Evolutionary conservation across 306 rosid species (phyloP).

Genomic region (Purshia tridentata): DNA sequence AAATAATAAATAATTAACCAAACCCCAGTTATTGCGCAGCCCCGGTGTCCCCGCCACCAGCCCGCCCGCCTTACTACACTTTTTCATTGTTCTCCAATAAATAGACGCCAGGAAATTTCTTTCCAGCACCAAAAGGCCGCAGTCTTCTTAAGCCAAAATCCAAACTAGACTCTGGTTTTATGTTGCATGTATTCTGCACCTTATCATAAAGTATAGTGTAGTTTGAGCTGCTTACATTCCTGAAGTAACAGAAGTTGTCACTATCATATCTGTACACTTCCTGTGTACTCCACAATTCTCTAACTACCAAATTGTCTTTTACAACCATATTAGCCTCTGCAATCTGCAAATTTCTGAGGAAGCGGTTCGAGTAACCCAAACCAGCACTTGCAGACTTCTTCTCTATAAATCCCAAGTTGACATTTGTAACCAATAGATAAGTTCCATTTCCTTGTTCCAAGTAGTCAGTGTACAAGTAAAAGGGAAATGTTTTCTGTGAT

Average conservation of each 20-base stretch:
- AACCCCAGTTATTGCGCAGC: no score
- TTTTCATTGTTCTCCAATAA: constrained; percentile 2
- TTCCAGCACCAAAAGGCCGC: constrained; percentile 30
- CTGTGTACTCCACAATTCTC: constrained; percentile 66
- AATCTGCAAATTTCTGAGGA: constrained; percentile 63
- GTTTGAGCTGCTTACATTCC: constrained; percentile 76
- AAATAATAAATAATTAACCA: no score
- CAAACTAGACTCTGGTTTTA: constrained; percentile 13
- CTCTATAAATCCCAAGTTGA: constrained; percentile 61
- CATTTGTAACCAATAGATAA: constrained; percentile 34
- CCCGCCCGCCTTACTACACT: no score
- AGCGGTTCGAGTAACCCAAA: constrained; percentile 41
- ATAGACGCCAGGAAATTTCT: constrained; percentile 21
- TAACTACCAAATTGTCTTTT: constrained; percentile 43
- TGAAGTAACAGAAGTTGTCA: constrained; percentile 48
- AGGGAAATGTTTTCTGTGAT: constrained; percentile 44
- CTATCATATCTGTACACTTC: constrained; percentile 59
- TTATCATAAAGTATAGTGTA: constrained; percentile 69
- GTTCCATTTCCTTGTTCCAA: constrained; percentile 34
- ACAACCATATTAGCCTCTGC: constrained; percentile 61
- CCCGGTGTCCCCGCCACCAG: no score
- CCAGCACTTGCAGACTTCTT: constrained; percentile 28
- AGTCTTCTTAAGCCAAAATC: constrained; percentile 25
- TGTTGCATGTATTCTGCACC: constrained; percentile 42
- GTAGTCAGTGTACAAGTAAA: constrained; percentile 40